Evolutionary conservation across 345 rosid genomes (phyloP).

Genomic region (Anacardium occidentale): DNA sequence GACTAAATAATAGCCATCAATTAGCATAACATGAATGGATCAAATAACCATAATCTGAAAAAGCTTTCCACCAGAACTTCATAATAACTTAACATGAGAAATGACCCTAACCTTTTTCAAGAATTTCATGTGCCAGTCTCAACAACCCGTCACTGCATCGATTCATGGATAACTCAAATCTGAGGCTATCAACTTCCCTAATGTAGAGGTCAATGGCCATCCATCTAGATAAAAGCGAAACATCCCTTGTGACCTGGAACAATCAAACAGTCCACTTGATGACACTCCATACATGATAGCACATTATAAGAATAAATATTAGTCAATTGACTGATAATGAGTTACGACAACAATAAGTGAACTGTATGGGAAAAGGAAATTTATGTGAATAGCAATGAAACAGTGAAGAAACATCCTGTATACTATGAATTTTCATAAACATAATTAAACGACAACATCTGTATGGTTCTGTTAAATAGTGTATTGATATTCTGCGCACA

Average conservation of each 20-base stretch:
- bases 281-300: constrained; percentile 1
- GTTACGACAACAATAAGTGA: not conserved
- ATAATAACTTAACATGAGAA: constrained; percentile 21
- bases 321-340: not conserved
- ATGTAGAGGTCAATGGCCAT: constrained; percentile 92
- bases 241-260: constrained; percentile 89
- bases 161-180: constrained; percentile 86
- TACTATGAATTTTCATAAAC: no score
- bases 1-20: not conserved
- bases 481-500: not conserved
- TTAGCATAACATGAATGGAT: constrained; percentile 5
- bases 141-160: constrained; percentile 65
- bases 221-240: constrained; percentile 94
- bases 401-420: no score
- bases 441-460: no score
- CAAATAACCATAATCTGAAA: constrained; percentile 12
- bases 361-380: not conserved
- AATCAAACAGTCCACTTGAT: constrained; percentile 21
- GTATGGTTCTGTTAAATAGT: no score
- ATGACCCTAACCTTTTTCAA: constrained; percentile 61
- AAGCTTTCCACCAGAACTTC: not conserved
- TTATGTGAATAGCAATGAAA: no score
- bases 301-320: not conserved
- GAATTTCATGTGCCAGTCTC: constrained; percentile 75
- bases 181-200: constrained; percentile 84